A percentile compares a stretch with the other conserved stretches of the same genome.
Conservation (phyloP, 768 basidiomycete genomes). For the Dacryopinax spathularia region DNA sequence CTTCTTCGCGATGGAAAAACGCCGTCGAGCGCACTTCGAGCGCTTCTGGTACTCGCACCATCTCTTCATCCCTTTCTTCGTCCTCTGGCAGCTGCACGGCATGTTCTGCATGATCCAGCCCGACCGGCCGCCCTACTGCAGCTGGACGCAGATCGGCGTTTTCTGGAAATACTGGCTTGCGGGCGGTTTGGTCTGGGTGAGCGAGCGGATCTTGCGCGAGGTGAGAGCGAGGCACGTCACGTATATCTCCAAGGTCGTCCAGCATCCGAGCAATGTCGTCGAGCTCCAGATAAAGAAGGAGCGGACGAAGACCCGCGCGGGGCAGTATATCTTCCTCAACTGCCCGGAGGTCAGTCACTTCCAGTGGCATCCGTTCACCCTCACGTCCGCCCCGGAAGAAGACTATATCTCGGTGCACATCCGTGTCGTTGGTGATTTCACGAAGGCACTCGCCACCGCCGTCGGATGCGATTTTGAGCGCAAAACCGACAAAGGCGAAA, state of each 20-base stretch:
- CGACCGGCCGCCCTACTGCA: constrained; percentile 77
- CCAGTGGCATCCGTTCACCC: constrained; percentile 96
- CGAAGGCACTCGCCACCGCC: constrained; percentile 59
- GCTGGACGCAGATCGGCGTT: constrained; percentile 70
- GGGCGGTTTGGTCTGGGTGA: constrained; percentile 73
- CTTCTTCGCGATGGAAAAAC: constrained; percentile 72
- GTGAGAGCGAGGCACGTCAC: constrained; percentile 80
- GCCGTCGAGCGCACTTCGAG: constrained; percentile 65
- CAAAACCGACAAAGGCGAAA: constrained; percentile 36
- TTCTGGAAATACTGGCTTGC: constrained; percentile 96
- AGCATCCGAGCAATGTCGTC: constrained; percentile 86
- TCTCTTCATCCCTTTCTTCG: constrained; percentile 84
- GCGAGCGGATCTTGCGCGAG: constrained; percentile 83
- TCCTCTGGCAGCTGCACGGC: constrained; percentile 87
- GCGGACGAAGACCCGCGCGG: constrained; percentile 64
- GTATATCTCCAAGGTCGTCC: constrained; percentile 86
- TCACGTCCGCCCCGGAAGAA: constrained; percentile 89
- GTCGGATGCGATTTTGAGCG: constrained; percentile 75
- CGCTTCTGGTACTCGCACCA: constrained; percentile 82
- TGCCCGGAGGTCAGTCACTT: constrained; percentile 89
- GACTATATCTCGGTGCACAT: constrained; percentile 92
- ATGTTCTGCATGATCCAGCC: constrained; percentile 97
- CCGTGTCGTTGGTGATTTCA: constrained; percentile 85
- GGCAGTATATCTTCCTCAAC: constrained; percentile 84
- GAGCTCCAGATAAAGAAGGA: constrained; percentile 98